These are phyloP conservation scores for Myriangium duriaei DNA, from an alignment of 2,329 filamentous ascomycete species.

Conservation along the genomic window DNA sequence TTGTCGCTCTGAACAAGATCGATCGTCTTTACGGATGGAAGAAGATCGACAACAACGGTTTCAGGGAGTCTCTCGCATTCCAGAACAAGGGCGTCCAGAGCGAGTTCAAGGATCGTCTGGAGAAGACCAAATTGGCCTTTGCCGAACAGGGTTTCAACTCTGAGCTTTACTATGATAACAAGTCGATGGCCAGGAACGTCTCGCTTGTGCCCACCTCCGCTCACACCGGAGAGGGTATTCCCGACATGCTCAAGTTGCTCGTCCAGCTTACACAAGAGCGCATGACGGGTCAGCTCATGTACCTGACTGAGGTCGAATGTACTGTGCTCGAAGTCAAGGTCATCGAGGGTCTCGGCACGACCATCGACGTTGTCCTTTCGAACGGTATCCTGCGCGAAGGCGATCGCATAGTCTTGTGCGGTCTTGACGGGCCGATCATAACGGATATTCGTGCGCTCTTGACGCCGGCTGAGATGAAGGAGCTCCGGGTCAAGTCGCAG, in stretches of 20 bases:
- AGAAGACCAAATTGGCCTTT: conserved; percentile 86
- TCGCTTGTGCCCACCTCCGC: conserved; percentile 96
- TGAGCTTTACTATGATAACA: conserved; percentile 94
- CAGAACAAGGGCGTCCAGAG: conserved; percentile 90
- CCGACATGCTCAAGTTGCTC: conserved; percentile 95
- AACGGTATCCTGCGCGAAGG: conserved; percentile 93
- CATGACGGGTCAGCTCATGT: conserved; percentile 96
- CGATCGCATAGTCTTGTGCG: conserved; percentile 87
- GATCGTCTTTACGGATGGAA: conserved; percentile 99
- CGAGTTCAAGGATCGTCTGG: conserved; percentile 82
- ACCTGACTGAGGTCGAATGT: conserved; percentile 92
- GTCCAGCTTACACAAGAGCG: conserved; percentile 86
- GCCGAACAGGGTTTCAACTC: conserved; percentile 96
- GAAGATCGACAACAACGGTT: conserved; percentile 96
- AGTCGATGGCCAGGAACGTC: conserved; percentile 85
- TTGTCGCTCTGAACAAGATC: conserved; percentile 98
- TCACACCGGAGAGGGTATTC: conserved; percentile 97
- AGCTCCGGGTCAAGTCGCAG: conserved; percentile 84
- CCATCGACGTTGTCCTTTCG: conserved; percentile 90
- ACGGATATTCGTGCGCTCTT: conserved; percentile 92
- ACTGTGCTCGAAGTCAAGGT: conserved; percentile 98
- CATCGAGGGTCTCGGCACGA: conserved; percentile 96
- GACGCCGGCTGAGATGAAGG: conserved; percentile 84
- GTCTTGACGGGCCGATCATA: conserved; percentile 88
- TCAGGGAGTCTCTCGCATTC: conserved; percentile 78